phyloP scores from a whole-genome alignment of 2,329 filamentous ascomycete species.

The Cordyceps sp. region DNA sequence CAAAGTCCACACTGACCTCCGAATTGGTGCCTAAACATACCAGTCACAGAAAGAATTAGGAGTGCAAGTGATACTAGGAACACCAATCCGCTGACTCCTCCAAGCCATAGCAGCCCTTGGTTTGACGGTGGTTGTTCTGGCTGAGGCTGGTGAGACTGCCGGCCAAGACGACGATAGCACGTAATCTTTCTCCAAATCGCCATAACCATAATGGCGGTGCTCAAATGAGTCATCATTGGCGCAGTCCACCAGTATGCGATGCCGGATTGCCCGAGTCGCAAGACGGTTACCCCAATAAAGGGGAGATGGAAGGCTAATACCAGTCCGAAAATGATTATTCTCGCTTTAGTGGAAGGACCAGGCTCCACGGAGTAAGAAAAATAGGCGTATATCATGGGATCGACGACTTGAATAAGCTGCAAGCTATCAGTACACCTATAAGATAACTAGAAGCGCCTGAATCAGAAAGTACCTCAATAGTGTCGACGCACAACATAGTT shows the following conservation, averaged over 20 bases:
- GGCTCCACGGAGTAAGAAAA: neutral
- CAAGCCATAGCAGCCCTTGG: neutral
- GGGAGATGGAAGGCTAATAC: neutral
- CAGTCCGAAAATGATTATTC: neutral
- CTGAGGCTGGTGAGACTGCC: neutral
- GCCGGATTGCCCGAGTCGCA: neutral
- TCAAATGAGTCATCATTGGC: neutral
- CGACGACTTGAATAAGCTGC: constrained; percentile 1
- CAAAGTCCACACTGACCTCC: neutral
- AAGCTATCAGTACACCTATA: neutral
- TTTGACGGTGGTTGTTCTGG: neutral
- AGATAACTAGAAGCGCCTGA: neutral
- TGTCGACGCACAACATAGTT: neutral
- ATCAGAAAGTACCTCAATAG: neutral
- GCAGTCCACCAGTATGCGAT: neutral
- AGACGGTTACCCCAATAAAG: neutral
- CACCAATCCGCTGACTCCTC: neutral
- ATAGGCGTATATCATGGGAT: neutral
- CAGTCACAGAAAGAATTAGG: neutral
- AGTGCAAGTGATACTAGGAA: neutral
- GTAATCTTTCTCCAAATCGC: neutral
- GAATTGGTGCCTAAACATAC: neutral
- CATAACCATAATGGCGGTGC: neutral
- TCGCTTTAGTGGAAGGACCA: neutral
- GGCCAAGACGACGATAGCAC: neutral